Percentiles rank a stretch among this genome's conserved stretches.
These are phyloP conservation scores for Yamadazyma dendronema DNA, from an alignment of 1,139 yeast genomes.

Conservation along the genomic window DNA sequence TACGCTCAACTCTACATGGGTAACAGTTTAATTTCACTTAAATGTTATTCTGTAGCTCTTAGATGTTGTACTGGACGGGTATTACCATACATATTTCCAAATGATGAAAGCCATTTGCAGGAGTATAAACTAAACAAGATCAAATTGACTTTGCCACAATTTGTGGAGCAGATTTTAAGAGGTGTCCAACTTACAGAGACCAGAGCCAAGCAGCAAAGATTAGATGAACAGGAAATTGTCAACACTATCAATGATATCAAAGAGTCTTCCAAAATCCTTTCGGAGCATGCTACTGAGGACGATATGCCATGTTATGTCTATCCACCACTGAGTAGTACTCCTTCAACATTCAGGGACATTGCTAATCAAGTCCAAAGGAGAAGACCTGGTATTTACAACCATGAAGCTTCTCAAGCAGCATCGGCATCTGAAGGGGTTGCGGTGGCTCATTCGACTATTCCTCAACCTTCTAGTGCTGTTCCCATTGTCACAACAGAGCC, in stretches of 20 bases:
- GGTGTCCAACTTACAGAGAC: conserved; percentile 39
- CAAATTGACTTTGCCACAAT: conserved; percentile 36
- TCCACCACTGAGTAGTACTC: conserved; percentile 24
- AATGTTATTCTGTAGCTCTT: conserved; percentile 35
- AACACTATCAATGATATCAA: conserved; percentile 27
- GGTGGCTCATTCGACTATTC: conserved; percentile 4
- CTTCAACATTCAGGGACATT: conserved; percentile 25
- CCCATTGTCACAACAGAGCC: neutral
- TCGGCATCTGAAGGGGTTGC: conserved; percentile 23
- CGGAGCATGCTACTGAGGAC: conserved; percentile 23
- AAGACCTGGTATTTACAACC: conserved; percentile 39
- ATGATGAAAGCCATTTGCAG: conserved; percentile 13
- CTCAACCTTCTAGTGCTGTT: neutral
- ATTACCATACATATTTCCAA: conserved; percentile 25
- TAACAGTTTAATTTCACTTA: conserved; percentile 30
- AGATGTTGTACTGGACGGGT: conserved; percentile 32
- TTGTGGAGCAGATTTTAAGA: conserved; percentile 36
- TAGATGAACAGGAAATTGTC: conserved; percentile 21
- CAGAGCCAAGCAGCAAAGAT: conserved; percentile 41
- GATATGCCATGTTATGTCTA: conserved; percentile 32
- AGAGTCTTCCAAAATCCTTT: conserved; percentile 24
- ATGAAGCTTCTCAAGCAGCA: conserved; percentile 40
- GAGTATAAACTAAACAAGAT: conserved; percentile 24
- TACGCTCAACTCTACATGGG: conserved; percentile 48
- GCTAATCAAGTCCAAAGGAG: conserved; percentile 34